Evolutionary conservation across 495 filamentous ascomycete species (phyloP), one percentile per base, ranked within the genome.

Genomic region (Neurospora sp.): DNA sequence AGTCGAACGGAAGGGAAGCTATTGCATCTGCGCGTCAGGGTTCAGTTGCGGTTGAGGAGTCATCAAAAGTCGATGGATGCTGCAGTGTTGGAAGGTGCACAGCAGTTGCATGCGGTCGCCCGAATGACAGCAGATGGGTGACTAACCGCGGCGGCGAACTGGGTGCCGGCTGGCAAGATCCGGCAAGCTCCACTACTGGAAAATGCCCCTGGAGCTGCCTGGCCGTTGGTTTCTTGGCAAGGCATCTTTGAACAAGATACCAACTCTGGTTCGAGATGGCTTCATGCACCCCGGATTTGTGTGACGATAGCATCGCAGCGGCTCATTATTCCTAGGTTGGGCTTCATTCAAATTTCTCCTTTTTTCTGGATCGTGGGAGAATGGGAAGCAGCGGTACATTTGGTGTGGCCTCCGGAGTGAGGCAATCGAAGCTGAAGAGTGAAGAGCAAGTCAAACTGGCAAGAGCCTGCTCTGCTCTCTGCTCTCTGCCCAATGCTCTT

Each of bases 1-100:
- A 81, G 78, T 80, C 79, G 76, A 75, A 75, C 20, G 20, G 48
- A 65, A 59, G 48, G 27, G 27, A 31, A 31, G 27, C 27, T 37
- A 22, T 53, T 22, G 46, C 53, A 27, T 22, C n/a, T 53, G 46
- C 46, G 46, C 46, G 46, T 53, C 46, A 48, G 20, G 44, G 44
- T 31, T 31, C 27, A 31, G 27, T 48, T 22, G 20, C 42, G 42
- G 42, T 46, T 4, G 31, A 61, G 18, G 53, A 65, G 53, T 65
- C 53, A 65, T 65, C 53, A 1, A 35, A 44, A 37, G 14, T 65
- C 27, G 18, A 35, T 65, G 18, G 14, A 65, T 31, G 53, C 48
- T 11, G 38, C 12, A 10, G 1, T 46, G 48, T 31, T 61, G 22
- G 20, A 14, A 31, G 22, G 6, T 61, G 53, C 53, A 61, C 27